Conservation (phyloP, 805 yeast genomes). For the Metschnikowia anglica region DNA sequence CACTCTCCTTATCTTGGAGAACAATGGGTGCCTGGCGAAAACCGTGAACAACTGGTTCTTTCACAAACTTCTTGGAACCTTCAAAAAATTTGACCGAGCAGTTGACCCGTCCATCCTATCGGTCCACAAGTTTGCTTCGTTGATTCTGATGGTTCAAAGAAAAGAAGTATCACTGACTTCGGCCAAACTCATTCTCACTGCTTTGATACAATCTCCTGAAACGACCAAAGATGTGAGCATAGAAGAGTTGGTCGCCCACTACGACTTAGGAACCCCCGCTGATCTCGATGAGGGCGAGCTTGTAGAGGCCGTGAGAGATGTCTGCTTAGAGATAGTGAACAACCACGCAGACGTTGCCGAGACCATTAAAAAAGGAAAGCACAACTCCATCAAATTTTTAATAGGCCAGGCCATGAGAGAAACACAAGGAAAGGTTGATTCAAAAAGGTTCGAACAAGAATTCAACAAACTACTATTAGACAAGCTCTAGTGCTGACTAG, state of each 20-base stretch:
- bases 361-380: conserved; percentile 57
- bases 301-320: conserved; percentile 31
- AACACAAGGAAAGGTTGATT: conserved; percentile 62
- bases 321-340: conserved; percentile 47
- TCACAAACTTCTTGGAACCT: conserved; percentile 73
- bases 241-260: conserved; percentile 50
- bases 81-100: conserved; percentile 50
- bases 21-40: conserved; percentile 29
- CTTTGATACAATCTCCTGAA: conserved; percentile 52
- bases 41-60: conserved; percentile 74
- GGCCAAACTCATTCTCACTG: conserved; percentile 63
- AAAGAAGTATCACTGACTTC: conserved; percentile 60
- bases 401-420: conserved; percentile 83
- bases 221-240: conserved; percentile 34
- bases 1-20: conserved; percentile 18
- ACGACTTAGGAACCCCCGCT: conserved; percentile 43
- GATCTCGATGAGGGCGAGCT: conserved; percentile 33
- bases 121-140: conserved; percentile 48
- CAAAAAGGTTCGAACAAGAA: conserved; percentile 28
- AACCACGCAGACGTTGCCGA: conserved; percentile 54
- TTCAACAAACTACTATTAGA: conserved; percentile 26
- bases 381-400: conserved; percentile 68
- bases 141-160: conserved; percentile 50
- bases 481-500: too few species aligned
- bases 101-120: conserved; percentile 31